Conservation (phyloP, 148 eudicot species). For the Talinum fruticosum region DNA sequence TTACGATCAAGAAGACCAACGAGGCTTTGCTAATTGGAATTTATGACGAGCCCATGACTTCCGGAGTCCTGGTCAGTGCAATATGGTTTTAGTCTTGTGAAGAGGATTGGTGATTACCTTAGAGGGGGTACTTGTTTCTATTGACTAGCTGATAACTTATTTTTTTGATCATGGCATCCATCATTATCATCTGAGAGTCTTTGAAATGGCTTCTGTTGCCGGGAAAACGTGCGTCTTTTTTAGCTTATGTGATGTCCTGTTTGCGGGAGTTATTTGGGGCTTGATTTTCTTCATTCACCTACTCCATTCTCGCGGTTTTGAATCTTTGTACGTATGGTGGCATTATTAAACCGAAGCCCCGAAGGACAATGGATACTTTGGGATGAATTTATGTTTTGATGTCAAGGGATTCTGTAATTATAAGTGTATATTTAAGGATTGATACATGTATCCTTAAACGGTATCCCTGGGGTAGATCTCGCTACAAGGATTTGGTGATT, state of each 20-base stretch:
- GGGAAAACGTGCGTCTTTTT: not conserved
- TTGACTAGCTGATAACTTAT: too few relatives aligned
- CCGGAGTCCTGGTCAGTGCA: slow-evolving; percentile 76
- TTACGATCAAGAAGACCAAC: slow-evolving; percentile 52
- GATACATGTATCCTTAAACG: not conserved
- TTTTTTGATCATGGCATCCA: too few relatives aligned
- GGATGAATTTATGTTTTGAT: not conserved
- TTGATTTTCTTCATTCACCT: not conserved
- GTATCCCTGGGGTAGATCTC: not conserved
- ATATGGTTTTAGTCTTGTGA: slow-evolving; percentile 67
- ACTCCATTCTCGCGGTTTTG: not conserved
- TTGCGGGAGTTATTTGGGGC: not conserved
- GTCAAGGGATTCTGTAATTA: not conserved
- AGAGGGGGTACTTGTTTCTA: slow-evolving; percentile 48
- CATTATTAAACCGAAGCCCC: too few relatives aligned
- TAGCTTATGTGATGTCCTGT: not conserved
- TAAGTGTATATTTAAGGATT: not conserved
- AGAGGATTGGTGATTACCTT: slow-evolving; percentile 65
- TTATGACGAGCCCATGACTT: slow-evolving; percentile 58
- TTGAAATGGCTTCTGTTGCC: not conserved
- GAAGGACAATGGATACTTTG: not conserved
- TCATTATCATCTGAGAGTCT: too few relatives aligned
- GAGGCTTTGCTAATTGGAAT: slow-evolving; percentile 51
- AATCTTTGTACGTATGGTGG: not conserved
- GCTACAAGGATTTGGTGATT: not conserved